These are phyloP conservation scores for Cairneyella variabilis DNA, from an alignment of 495 filamentous ascomycete species.

Conservation along the genomic window DNA sequence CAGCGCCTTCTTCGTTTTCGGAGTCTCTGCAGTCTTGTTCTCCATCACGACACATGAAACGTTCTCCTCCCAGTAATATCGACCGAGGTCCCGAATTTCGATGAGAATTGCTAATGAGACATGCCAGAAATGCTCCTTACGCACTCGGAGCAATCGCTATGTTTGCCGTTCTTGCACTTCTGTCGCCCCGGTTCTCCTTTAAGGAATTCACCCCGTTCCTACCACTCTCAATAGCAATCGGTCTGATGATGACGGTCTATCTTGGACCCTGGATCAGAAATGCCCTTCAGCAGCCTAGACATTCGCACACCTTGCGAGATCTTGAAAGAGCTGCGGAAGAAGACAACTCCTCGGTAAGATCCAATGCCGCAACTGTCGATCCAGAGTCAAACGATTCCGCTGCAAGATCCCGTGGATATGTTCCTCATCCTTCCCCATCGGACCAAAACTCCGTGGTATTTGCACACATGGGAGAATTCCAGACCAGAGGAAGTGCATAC, in stretches of 20 bases:
- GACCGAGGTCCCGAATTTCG: no score
- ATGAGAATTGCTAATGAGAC: background rate
- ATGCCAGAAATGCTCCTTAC: background rate
- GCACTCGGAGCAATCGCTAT: background rate
- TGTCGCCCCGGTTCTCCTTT: background rate
- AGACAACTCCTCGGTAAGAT: background rate
- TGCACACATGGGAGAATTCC: no score
- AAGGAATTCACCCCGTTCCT: background rate
- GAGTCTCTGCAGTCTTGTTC: background rate
- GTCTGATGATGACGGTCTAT: background rate
- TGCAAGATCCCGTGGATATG: background rate
- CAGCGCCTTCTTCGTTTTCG: background rate
- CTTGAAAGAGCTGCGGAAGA: background rate
- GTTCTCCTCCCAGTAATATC: no score
- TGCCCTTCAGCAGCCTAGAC: background rate
- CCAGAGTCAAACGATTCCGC: background rate
- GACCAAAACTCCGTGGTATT: no score
- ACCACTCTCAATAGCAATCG: background rate
- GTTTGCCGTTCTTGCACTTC: background rate
- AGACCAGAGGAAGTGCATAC: no score
- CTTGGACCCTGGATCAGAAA: background rate
- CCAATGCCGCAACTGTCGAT: background rate
- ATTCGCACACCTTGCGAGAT: background rate
- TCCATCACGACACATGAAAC: background rate
- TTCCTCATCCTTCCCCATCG: background rate